Percentiles rank a stretch among this genome's conserved stretches.
phyloP scores from a whole-genome alignment of 306 rosid genomes.

The Dalbergia oliveri region DNA sequence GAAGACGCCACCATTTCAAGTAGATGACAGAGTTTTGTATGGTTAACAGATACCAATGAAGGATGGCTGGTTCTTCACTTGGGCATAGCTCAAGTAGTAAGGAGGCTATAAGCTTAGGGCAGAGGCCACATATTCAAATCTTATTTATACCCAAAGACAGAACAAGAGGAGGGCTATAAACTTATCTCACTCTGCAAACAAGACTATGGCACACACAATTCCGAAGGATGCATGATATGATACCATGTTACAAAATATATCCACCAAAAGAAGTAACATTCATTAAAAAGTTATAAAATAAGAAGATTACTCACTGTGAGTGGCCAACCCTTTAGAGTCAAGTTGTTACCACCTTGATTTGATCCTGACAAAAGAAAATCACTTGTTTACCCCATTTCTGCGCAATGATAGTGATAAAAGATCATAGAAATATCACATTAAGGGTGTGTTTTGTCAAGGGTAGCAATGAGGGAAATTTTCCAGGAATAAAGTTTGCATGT shows the following conservation, averaged over 20 bases:
- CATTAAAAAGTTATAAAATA: slow-evolving; percentile 20
- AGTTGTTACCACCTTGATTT: slow-evolving; percentile 91
- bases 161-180: not conserved
- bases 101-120: not conserved
- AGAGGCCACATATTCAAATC: not conserved
- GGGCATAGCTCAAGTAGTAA: not conserved
- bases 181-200: not conserved
- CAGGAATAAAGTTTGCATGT: too few relatives aligned
- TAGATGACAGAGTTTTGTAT: slow-evolving; percentile 33
- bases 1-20: slow-evolving; percentile 15
- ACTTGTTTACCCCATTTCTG: slow-evolving; percentile 42
- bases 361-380: slow-evolving; percentile 72
- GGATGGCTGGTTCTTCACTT: not conserved
- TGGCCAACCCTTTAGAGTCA: slow-evolving; percentile 99
- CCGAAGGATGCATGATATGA: slow-evolving; percentile 22
- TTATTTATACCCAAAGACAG: not conserved
- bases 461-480: too few relatives aligned
- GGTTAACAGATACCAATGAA: slow-evolving; percentile 29
- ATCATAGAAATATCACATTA: slow-evolving; percentile 3
- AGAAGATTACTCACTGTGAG: slow-evolving; percentile 74
- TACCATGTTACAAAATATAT: not conserved
- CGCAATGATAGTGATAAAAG: slow-evolving; percentile 18
- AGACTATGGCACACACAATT: not conserved
- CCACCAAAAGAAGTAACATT: not conserved
- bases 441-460: too few relatives aligned